Evolutionary conservation across 257 asterid genomes (phyloP).

Genomic region (Lavandula angustifolia): DNA sequence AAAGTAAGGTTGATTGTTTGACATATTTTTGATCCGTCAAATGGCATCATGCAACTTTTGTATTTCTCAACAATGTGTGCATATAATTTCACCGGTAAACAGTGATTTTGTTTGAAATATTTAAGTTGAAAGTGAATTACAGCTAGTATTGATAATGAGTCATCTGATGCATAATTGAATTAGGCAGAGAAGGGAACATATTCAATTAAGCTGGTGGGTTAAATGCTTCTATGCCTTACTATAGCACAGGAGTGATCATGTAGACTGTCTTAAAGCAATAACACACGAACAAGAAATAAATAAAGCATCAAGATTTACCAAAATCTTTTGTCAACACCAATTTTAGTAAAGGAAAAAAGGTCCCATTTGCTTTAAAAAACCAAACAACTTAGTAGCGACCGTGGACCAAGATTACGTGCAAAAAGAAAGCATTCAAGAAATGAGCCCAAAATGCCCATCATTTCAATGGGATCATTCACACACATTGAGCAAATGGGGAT

Average conservation of each 20-base stretch:
- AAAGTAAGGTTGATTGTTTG: too few relatives aligned
- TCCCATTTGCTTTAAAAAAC: conserved; percentile 31
- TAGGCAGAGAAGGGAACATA: too few relatives aligned
- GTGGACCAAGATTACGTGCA: conserved; percentile 39
- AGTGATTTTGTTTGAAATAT: too few relatives aligned
- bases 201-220: too few relatives aligned
- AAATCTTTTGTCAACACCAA: conserved; percentile 39
- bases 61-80: too few relatives aligned
- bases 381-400: conserved; percentile 38
- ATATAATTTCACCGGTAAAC: too few relatives aligned
- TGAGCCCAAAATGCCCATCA: conserved; percentile 29
- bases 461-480: conserved; percentile 23
- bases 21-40: too few relatives aligned
- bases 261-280: not conserved
- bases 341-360: conserved; percentile 30
- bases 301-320: conserved; percentile 25
- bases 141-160: too few relatives aligned
- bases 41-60: too few relatives aligned
- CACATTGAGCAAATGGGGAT: conserved; percentile 6
- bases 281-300: conserved; percentile 12
- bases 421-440: conserved; percentile 16
- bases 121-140: too few relatives aligned
- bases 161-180: too few relatives aligned
- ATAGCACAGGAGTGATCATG: not conserved
- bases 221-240: too few relatives aligned